Evolutionary conservation across 257 asterid species (phyloP).

Genomic region (Rehmannia glutinosa): DNA sequence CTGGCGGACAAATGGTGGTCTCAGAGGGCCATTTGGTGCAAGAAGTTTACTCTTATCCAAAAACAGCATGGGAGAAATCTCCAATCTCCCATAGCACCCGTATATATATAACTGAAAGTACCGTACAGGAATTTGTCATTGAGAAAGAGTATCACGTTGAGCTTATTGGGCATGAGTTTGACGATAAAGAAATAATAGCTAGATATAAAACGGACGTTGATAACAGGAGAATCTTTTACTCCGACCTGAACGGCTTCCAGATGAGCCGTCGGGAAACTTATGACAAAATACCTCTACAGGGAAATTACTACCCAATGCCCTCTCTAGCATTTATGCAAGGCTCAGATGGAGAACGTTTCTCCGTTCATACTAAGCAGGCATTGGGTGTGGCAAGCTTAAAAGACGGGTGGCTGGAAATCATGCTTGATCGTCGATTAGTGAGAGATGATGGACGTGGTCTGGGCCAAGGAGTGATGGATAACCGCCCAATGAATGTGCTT

Average conservation of each 20-base stretch:
- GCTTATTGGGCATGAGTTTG: slow-evolving; percentile 62
- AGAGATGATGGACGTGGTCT: slow-evolving; percentile 95
- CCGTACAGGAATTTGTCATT: slow-evolving; percentile 67
- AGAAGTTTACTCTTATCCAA: slow-evolving; percentile 77
- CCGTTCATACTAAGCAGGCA: slow-evolving; percentile 84
- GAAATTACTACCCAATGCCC: slow-evolving; percentile 97
- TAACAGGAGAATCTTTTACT: slow-evolving; percentile 65
- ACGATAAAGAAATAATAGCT: slow-evolving; percentile 66
- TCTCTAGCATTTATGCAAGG: slow-evolving; percentile 88
- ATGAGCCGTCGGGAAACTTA: slow-evolving; percentile 94
- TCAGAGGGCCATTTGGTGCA: slow-evolving; percentile 80
- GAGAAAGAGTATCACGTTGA: slow-evolving; percentile 98
- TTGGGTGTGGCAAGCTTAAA: slow-evolving; percentile 85
- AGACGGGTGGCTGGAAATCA: slow-evolving; percentile 86
- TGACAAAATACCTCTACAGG: slow-evolving; percentile 91
- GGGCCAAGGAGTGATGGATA: slow-evolving; percentile 97
- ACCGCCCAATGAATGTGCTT: slow-evolving; percentile 75
- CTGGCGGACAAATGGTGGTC: slow-evolving; percentile 62
- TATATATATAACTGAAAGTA: slow-evolving; percentile 45
- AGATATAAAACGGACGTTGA: slow-evolving; percentile 72
- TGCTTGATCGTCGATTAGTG: slow-evolving; percentile 85
- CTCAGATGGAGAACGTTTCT: slow-evolving; percentile 66
- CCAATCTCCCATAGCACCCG: slow-evolving; percentile 95
- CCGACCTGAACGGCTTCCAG: slow-evolving; percentile 94
- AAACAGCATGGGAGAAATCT: slow-evolving; percentile 54